These are phyloP conservation scores for Drechslerella coelobrocha DNA, from an alignment of 2,329 filamentous ascomycete species.

Conservation along the genomic window DNA sequence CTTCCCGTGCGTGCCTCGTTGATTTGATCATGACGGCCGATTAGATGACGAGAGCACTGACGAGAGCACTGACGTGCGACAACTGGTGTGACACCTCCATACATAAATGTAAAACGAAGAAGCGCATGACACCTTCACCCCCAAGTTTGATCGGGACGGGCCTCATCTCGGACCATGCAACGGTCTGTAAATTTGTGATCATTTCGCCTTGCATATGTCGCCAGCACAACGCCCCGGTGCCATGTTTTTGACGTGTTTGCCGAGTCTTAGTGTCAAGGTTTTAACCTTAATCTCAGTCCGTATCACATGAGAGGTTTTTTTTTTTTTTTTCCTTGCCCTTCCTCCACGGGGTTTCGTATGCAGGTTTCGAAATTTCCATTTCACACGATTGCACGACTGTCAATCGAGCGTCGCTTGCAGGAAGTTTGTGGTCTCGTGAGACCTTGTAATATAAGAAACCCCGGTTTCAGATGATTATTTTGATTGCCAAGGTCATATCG, in stretches of 20 bases:
- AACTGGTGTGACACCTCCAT: neutral
- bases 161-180: conserved; percentile 40
- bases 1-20: neutral
- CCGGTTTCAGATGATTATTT: conserved; percentile 42
- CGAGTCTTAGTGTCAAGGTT: conserved; percentile 17
- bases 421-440: conserved; percentile 51
- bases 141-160: conserved; percentile 30
- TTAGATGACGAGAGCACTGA: neutral
- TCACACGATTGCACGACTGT: conserved; percentile 28
- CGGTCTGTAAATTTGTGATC: conserved; percentile 43
- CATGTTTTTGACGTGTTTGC: conserved; percentile 44
- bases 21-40: neutral
- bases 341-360: conserved; percentile 2
- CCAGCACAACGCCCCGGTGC: conserved; percentile 36
- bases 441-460: conserved; percentile 36
- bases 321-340: neutral
- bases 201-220: conserved; percentile 36
- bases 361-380: conserved; percentile 38
- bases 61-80: neutral
- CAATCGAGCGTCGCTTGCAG: conserved; percentile 29
- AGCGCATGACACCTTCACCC: neutral
- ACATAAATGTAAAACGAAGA: neutral
- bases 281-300: conserved; percentile 36
- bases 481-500: conserved; percentile 44
- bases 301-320: conserved; percentile 46